phyloP scores from a whole-genome alignment of 352 stramenopile genomes.

The Pythium biforme region DNA sequence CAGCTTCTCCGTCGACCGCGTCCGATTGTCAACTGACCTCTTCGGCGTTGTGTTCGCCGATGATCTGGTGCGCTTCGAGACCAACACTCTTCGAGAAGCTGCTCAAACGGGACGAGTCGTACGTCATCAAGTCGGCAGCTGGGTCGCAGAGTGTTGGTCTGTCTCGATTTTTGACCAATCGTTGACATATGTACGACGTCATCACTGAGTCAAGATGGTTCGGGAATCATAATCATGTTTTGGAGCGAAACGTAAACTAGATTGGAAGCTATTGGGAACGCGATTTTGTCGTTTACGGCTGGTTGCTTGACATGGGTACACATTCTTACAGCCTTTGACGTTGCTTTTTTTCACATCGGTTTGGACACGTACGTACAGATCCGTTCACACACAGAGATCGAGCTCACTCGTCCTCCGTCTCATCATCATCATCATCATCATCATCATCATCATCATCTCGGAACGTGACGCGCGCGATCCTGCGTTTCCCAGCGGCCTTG shows the following conservation, averaged over 20 bases:
- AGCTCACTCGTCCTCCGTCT: constrained; percentile 1
- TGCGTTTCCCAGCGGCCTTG: too few species aligned
- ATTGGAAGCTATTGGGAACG: too few species aligned
- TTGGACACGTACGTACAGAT: too few species aligned
- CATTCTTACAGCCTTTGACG: background rate
- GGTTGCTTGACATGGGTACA: background rate
- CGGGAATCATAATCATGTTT: background rate
- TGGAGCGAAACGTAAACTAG: background rate
- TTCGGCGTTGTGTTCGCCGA: too few species aligned
- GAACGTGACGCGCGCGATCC: background rate
- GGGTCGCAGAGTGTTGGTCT: background rate
- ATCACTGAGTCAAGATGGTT: too few species aligned
- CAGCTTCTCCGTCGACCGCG: background rate
- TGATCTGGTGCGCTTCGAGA: too few species aligned
- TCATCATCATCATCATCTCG: background rate
- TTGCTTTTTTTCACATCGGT: too few species aligned
- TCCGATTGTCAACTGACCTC: constrained; percentile 8
- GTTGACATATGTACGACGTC: background rate
- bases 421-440: background rate
- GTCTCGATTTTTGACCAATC: background rate
- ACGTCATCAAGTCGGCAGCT: background rate
- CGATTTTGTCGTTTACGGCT: too few species aligned
- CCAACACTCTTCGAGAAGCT: too few species aligned
- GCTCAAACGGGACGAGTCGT: background rate
- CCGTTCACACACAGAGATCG: background rate